Percentiles rank a stretch among this genome's conserved stretches.
These are phyloP conservation scores for Raphanus hybrid DNA, from an alignment of 441 rosid species.

Conservation along the genomic window DNA sequence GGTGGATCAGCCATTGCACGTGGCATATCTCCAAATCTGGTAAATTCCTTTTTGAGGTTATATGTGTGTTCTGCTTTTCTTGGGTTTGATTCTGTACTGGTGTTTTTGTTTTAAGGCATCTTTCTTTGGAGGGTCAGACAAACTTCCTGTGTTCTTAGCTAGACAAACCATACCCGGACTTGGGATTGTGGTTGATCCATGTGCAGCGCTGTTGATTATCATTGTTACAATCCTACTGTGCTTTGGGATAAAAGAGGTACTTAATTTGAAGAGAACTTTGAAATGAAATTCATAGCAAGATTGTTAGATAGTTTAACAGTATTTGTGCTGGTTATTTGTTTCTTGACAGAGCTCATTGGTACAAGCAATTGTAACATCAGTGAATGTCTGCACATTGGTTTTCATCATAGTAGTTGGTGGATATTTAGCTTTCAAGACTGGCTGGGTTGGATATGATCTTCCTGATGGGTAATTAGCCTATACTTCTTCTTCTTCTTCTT, in stretches of 20 bases:
- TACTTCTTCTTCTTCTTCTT: neutral
- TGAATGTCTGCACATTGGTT: slow-evolving; percentile 77
- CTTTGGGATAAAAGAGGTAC: slow-evolving; percentile 98
- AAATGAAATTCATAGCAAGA: neutral
- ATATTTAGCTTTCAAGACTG: slow-evolving; percentile 77
- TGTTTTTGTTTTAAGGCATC: slow-evolving; percentile 54
- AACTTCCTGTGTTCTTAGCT: slow-evolving; percentile 77
- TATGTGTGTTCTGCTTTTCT: neutral
- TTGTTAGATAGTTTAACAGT: slow-evolving; percentile 22
- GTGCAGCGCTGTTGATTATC: slow-evolving; percentile 82
- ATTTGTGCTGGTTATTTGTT: neutral
- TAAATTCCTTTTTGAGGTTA: slow-evolving; percentile 29
- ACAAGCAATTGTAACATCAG: slow-evolving; percentile 78
- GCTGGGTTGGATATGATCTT: slow-evolving; percentile 86
- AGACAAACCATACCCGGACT: slow-evolving; percentile 83
- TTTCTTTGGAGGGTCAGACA: slow-evolving; percentile 83
- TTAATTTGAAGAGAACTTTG: too few relatives aligned
- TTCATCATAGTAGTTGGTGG: slow-evolving; percentile 76
- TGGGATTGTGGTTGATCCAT: slow-evolving; percentile 86
- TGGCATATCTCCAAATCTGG: slow-evolving; percentile 96
- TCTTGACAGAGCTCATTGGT: slow-evolving; percentile 64
- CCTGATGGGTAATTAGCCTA: slow-evolving; percentile 58
- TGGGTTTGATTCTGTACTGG: slow-evolving; percentile 6
- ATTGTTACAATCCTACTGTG: slow-evolving; percentile 85
- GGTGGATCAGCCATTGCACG: slow-evolving; percentile 99